Percentiles rank a stretch among this genome's conserved stretches.
Conservation (phyloP, 2,329 filamentous ascomycete species). For the Alternaria triticina region DNA sequence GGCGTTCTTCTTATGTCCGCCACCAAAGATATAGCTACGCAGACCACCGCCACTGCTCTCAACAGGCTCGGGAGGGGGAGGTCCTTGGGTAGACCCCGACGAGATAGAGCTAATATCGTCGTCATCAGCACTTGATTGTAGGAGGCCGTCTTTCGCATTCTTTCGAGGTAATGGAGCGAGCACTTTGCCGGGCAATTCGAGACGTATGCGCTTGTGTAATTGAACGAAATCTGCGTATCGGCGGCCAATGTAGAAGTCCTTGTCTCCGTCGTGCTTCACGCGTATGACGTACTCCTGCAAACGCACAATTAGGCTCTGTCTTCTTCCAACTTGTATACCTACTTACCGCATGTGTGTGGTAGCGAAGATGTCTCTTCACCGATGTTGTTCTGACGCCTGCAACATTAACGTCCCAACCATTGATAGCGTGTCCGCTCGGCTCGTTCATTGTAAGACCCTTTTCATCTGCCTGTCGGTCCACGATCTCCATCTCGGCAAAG, state of each 20-base stretch:
- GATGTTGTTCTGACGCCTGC: constrained; percentile 82
- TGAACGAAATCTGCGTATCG: constrained; percentile 87
- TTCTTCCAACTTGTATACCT: background rate
- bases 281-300: constrained; percentile 84
- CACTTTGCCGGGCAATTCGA: constrained; percentile 89
- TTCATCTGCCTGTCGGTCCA: constrained; percentile 91
- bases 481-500: constrained; percentile 95
- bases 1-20: constrained; percentile 49
- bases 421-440: constrained; percentile 89
- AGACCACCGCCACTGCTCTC: constrained; percentile 50
- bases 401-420: constrained; percentile 97
- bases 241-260: constrained; percentile 80
- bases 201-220: constrained; percentile 78
- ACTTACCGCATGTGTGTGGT: constrained; percentile 88
- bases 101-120: constrained; percentile 83
- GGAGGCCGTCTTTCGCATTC: constrained; percentile 79
- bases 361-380: constrained; percentile 83
- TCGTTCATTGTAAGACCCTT: constrained; percentile 85
- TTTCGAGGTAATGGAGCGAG: constrained; percentile 87
- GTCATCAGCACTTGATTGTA: constrained; percentile 61
- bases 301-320: constrained; percentile 3
- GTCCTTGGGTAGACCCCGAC: constrained; percentile 74
- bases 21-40: constrained; percentile 52
- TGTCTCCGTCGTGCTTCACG: constrained; percentile 76
- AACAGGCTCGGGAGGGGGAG: constrained; percentile 44